A percentile compares a stretch with the other conserved stretches of the same genome.
Evolutionary conservation across 306 rosid species (phyloP).

Genomic region (Chamaecrista fasciculata): DNA sequence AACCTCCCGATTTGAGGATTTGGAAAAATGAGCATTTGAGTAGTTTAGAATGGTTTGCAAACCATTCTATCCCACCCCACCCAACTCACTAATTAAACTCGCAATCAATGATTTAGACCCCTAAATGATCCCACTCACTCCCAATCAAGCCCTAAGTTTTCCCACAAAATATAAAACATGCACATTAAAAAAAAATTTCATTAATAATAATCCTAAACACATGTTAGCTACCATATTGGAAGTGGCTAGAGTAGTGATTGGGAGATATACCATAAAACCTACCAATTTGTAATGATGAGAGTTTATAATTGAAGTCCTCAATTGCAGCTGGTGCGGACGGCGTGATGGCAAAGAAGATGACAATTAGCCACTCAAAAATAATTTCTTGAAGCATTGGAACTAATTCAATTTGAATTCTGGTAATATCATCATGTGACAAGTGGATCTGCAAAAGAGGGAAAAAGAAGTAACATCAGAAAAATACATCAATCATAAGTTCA

Average conservation of each 20-base stretch:
- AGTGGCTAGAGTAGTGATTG: conserved; percentile 2
- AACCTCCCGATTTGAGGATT: too few relatives aligned
- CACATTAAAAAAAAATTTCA: neutral
- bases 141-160: too few relatives aligned
- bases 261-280: conserved; percentile 27
- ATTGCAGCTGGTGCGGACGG: conserved; percentile 67
- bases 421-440: conserved; percentile 63
- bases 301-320: conserved; percentile 86
- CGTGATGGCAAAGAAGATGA: conserved; percentile 71
- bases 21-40: too few relatives aligned
- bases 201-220: neutral
- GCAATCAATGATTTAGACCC: too few relatives aligned
- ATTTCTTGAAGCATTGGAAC: conserved; percentile 86
- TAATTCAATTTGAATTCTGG: conserved; percentile 69
- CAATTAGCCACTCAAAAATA: conserved; percentile 78
- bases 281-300: conserved; percentile 88
- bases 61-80: too few relatives aligned
- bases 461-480: neutral
- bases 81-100: too few relatives aligned
- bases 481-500: neutral
- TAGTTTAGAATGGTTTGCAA: too few relatives aligned
- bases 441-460: conserved; percentile 54
- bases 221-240: conserved; percentile 2
- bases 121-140: too few relatives aligned
- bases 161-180: neutral